Conservation (phyloP, 1,139 yeast species). For the Saccharomyces uvarum region DNA sequence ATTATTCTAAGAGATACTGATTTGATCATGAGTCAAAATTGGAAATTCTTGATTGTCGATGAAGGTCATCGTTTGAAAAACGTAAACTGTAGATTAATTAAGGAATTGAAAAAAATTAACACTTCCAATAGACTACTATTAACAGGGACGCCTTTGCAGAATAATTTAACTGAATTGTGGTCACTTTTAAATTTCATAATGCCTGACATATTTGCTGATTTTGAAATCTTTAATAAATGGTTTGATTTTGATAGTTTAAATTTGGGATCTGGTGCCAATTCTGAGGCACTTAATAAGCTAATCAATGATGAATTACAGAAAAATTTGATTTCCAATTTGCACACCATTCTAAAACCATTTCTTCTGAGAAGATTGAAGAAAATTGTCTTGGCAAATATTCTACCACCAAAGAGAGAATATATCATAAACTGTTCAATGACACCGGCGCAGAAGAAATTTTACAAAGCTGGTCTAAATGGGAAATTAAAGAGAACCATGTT, state of each 20-base stretch:
- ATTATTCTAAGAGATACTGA: conserved; percentile 64
- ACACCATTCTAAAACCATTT: conserved; percentile 83
- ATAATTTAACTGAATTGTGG: conserved; percentile 85
- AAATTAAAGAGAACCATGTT: conserved; percentile 38
- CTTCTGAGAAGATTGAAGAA: conserved; percentile 71
- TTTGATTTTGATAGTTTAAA: conserved; percentile 60
- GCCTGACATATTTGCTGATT: conserved; percentile 88
- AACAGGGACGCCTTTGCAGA: conserved; percentile 93
- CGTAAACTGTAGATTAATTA: conserved; percentile 65
- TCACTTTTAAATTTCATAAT: conserved; percentile 77
- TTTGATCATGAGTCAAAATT: conserved; percentile 36
- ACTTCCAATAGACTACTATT: conserved; percentile 65
- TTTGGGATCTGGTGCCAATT: conserved; percentile 37
- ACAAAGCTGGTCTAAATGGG: conserved; percentile 49
- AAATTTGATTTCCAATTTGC: conserved; percentile 64
- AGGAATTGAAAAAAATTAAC: conserved; percentile 56
- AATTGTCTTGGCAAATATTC: conserved; percentile 49
- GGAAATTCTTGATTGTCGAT: conserved; percentile 89
- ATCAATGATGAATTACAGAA: conserved; percentile 58
- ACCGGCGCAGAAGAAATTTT: conserved; percentile 53
- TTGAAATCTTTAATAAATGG: conserved; percentile 87
- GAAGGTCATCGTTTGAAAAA: conserved; percentile 92
- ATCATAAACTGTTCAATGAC: conserved; percentile 67
- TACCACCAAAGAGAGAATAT: conserved; percentile 89
- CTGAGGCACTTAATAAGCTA: conserved; percentile 35